Percentiles rank a stretch among this genome's conserved stretches.
Evolutionary conservation across 306 rosid species (phyloP).

Genomic region (Vigna reflexopilosa): DNA sequence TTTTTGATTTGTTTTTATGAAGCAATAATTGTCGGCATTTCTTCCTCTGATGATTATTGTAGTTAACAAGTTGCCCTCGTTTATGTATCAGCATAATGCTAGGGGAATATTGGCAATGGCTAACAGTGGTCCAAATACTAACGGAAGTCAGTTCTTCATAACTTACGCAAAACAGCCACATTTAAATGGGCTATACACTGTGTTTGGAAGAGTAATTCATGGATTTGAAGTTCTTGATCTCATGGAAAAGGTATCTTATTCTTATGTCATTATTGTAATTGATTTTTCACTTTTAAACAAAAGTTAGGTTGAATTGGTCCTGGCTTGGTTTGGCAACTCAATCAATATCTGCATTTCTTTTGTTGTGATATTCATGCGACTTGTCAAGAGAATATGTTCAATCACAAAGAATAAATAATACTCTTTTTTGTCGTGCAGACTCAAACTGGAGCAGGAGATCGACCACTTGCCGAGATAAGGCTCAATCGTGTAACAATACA

Average conservation of each 20-base stretch:
- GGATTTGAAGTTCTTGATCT: constrained; percentile 97
- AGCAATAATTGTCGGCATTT: not conserved
- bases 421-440: constrained; percentile 66
- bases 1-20: constrained; percentile 14
- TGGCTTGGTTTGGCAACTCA: constrained; percentile 8
- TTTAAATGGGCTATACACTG: constrained; percentile 82
- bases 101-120: constrained; percentile 94
- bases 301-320: constrained; percentile 1
- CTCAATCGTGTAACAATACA: constrained; percentile 89
- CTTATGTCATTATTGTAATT: not conserved
- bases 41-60: constrained; percentile 3
- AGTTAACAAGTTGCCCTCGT: constrained; percentile 14
- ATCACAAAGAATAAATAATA: not conserved
- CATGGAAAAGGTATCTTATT: constrained; percentile 87
- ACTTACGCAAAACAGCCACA: constrained; percentile 90
- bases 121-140: constrained; percentile 96
- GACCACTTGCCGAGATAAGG: constrained; percentile 95
- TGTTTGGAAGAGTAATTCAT: constrained; percentile 92
- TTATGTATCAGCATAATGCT: constrained; percentile 82
- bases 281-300: not conserved
- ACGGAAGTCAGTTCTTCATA: constrained; percentile 92
- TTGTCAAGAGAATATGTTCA: not conserved
- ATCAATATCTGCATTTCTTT: not conserved
- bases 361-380: not conserved
- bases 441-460: constrained; percentile 86